These are phyloP conservation scores for Coemansia sp. DNA, from an alignment of 192 early-diverging fungal genomes.

Conservation along the genomic window DNA sequence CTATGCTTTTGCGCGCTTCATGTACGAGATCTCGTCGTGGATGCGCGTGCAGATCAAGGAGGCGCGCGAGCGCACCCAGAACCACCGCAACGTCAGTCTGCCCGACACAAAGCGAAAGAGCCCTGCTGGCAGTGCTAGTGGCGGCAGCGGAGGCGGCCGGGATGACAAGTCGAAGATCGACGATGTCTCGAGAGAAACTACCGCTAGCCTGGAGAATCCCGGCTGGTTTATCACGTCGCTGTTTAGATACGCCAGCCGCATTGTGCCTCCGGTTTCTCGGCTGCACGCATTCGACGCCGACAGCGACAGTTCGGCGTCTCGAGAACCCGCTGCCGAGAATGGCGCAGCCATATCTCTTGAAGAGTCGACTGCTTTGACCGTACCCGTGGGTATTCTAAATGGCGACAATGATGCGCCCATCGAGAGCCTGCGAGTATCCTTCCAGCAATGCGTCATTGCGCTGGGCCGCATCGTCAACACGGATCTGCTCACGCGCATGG, in stretches of 20 bases:
- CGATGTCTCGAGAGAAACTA: conserved; percentile 32
- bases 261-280: conserved; percentile 38
- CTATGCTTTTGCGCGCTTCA: conserved; percentile 76
- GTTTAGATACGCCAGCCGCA: conserved; percentile 40
- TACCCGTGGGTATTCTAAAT: background rate
- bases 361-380: background rate
- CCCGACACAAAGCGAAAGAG: conserved; percentile 15
- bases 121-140: background rate
- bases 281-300: conserved; percentile 15
- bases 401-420: conserved; percentile 6
- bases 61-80: conserved; percentile 41
- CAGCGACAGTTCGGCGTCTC: conserved; percentile 5
- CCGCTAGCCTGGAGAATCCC: conserved; percentile 43
- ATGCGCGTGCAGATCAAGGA: conserved; percentile 57
- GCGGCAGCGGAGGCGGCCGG: background rate
- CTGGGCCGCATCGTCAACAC: conserved; percentile 75
- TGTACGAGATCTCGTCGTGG: conserved; percentile 72
- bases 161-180: conserved; percentile 22
- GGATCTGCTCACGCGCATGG: conserved; percentile 78
- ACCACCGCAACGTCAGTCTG: conserved; percentile 37
- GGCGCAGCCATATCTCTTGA: background rate
- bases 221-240: conserved; percentile 55
- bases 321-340: background rate
- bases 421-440: conserved; percentile 59
- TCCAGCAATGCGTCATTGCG: conserved; percentile 80